Evolutionary conservation across 2,329 filamentous ascomycete genomes (phyloP).

Genomic region (Claviceps africana): DNA sequence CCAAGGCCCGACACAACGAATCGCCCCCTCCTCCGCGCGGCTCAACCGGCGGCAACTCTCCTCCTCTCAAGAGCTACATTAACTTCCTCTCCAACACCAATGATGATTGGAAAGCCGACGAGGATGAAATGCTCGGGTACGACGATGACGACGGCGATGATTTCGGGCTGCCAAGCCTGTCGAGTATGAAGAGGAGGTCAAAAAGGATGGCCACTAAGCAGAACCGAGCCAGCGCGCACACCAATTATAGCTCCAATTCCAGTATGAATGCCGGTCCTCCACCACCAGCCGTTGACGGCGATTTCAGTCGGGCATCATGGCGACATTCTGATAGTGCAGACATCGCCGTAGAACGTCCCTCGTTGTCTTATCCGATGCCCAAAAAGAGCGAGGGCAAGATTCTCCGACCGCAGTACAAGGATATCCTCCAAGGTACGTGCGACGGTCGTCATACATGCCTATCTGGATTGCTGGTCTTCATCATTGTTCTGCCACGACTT

Average conservation of each 20-base stretch:
- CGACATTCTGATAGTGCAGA: slow-evolving; percentile 76
- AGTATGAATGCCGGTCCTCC: slow-evolving; percentile 15
- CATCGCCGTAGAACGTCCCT: slow-evolving; percentile 79
- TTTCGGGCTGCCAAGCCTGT: slow-evolving; percentile 84
- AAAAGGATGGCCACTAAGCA: slow-evolving; percentile 34
- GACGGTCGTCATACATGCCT: neutral
- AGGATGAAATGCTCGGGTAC: slow-evolving; percentile 65
- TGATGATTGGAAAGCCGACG: slow-evolving; percentile 66
- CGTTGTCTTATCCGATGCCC: slow-evolving; percentile 70
- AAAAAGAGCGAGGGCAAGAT: slow-evolving; percentile 93
- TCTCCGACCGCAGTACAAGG: slow-evolving; percentile 90
- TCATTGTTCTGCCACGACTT: too few relatives aligned
- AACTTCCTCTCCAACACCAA: slow-evolving; percentile 71
- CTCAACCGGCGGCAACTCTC: slow-evolving; percentile 40
- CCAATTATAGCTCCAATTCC: neutral
- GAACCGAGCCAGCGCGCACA: slow-evolving; percentile 9
- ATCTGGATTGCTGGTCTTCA: too few relatives aligned
- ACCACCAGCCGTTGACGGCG: slow-evolving; percentile 22
- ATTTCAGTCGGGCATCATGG: slow-evolving; percentile 29
- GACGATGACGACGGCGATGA: slow-evolving; percentile 87
- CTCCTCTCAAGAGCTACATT: slow-evolving; percentile 61
- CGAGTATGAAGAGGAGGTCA: slow-evolving; percentile 71
- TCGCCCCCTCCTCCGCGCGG: slow-evolving; percentile 41
- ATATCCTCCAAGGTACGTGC: slow-evolving; percentile 58
- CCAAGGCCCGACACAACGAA: slow-evolving; percentile 35